Evolutionary conservation across 2,329 filamentous ascomycete genomes (phyloP), one percentile per base, ranked within the genome.

Genomic region (Xylaria sp.): DNA sequence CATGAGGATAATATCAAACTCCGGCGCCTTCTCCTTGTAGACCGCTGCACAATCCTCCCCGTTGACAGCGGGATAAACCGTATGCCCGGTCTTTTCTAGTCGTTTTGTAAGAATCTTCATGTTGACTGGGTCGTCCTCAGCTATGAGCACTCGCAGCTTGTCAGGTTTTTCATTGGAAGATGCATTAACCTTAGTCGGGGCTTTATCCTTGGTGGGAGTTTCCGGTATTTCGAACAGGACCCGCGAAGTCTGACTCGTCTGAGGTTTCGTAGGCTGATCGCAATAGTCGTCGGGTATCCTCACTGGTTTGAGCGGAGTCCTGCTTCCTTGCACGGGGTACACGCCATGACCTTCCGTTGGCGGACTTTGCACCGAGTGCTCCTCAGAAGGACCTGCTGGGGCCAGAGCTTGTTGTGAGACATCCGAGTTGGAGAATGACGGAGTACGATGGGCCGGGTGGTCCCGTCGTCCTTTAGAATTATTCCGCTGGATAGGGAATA

Each of bases 51-150:
- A 97, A 76, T 97, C 93, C 76, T 96, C 92, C 8, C 94, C 94
- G 71, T 97, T 97, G 46, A 92, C 86, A 0, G 93, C 93, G 72
- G 94, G 85, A 44, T 87, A 82, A 0, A 96, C 91, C 0, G 86
- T 80, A 72, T 97, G 92, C 0, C 92, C 92, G 1, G 89, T 81
- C 75, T 92, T 94, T 76, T 96, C 91, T 2, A 97, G 80, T 13
- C 94, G 84, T 76, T 97, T 97, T 75, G 89, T 88, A 50, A 97
- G 82, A 51, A 97, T 92, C 68, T 90, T 91, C 80, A 92, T 92
- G 74, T 97, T 97, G 73, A 97, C 90, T 0, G 93, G 93, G 74
- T 97, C 94, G 73, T 97, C 94, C 76, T 97, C 94, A 0, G 94
- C 94, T 44, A 97, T 89, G 25, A 97, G 84, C 2, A 97, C 89